These are phyloP conservation scores for Geopyxis carbonaria DNA, from an alignment of 495 filamentous ascomycete genomes.

Conservation along the genomic window DNA sequence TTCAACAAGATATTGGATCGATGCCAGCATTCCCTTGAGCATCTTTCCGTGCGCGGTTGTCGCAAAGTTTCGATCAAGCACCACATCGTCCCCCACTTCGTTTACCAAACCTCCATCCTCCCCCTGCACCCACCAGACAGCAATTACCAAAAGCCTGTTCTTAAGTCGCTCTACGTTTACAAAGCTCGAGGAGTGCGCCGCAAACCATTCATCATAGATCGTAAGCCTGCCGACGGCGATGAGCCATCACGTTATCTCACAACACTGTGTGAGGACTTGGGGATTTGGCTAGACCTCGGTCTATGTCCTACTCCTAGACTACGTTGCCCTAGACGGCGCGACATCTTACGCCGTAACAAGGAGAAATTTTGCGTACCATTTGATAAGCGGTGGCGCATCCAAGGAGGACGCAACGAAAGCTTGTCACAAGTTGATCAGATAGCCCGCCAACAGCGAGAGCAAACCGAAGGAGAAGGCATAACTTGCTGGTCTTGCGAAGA, in stretches of 20 bases:
- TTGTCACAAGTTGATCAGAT: constrained; percentile 15
- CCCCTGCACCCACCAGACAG: constrained; percentile 3
- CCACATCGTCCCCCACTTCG: constrained; percentile 25
- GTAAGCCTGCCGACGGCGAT: constrained; percentile 24
- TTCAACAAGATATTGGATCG: constrained; percentile 23
- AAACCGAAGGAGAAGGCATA: constrained; percentile 15
- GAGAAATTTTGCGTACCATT: constrained; percentile 26
- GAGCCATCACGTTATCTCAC: constrained; percentile 25
- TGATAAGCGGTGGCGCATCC: constrained; percentile 22
- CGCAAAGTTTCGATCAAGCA: constrained; percentile 26
- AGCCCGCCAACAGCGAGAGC: constrained; percentile 13
- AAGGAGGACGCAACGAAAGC: constrained; percentile 14
- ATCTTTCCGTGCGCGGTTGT: constrained; percentile 24
- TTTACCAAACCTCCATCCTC: constrained; percentile 22
- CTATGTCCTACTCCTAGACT: constrained; percentile 25
- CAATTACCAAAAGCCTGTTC: constrained; percentile 16
- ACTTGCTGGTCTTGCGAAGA: constrained; percentile 22
- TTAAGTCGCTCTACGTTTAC: constrained; percentile 24
- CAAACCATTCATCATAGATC: constrained; percentile 25
- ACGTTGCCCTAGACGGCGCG: constrained; percentile 24
- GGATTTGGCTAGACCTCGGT: constrained; percentile 24
- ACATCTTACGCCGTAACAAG: constrained; percentile 20
- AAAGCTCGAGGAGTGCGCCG: constrained; percentile 24
- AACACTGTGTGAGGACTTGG: constrained; percentile 21
- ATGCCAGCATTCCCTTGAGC: constrained; percentile 22